Base-by-base conservation (phyloP, 192 early-diverging fungal genomes). In the Coemansia reversa region DNA sequence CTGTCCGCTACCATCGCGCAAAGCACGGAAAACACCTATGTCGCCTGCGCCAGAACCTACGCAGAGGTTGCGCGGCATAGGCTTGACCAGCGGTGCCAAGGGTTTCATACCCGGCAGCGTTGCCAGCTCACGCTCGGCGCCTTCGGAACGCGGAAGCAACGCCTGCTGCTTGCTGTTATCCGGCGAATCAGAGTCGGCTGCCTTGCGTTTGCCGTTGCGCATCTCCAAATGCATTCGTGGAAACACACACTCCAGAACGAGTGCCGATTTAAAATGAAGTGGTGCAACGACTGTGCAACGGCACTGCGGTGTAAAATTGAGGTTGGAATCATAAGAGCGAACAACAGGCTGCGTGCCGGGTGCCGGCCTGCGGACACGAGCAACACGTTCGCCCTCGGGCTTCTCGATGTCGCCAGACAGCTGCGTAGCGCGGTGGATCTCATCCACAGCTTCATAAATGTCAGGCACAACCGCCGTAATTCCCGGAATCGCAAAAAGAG, bases 381-480 rank as follows among this genome's bases (percentile, higher is more conserved):
- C 58, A 27, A 19, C 24, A 35, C 22, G 57, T 33, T 30, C 52
- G 60, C 42, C 25, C 55, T n/a, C 51, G n/a, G 14, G 62, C 5
- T 35, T 18, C 0, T 62, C 42, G 22, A 32, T 39, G n/a, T 63
- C 61, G 19, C 25, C 28, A 14, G 63, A 29, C 55, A 79, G 56
- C 65, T 78, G 75, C 16, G 71, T 65, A 6, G 67, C 66, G 4
- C 78, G 62, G 55, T 81, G 78, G 23, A 81, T 75, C 56, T 81
- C 72, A 59, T 81, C 78, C 12, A 81, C 61, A 0, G 78, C 78
- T 66, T 81, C 78, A 63, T 81, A 81, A n/a, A 81, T 61, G 19
- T 67, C 70, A 0, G 78, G 78, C 12, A 81, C 59, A 1, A 75
- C 60, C 0, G 73, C 70, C 0, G 73, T 81, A 24, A 81, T 81